Conservation (phyloP, 177 flowering plant genomes). For the Telopea speciosissima region DNA sequence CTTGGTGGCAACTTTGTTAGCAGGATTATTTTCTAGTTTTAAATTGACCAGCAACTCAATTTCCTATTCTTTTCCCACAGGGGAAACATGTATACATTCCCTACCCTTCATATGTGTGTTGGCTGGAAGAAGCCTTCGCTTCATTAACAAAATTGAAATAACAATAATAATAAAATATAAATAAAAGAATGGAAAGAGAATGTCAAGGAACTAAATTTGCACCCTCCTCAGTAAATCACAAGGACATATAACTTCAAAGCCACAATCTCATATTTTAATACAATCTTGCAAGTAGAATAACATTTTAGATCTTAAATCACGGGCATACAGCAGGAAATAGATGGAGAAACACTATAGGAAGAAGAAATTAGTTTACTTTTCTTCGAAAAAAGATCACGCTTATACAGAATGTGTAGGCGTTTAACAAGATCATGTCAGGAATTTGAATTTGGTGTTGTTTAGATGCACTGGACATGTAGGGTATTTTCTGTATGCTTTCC, state of each 20-base stretch:
- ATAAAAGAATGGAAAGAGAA: background rate
- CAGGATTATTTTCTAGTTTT: too few relatives aligned
- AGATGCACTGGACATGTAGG: too few relatives aligned
- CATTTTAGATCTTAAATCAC: background rate
- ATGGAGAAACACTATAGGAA: background rate
- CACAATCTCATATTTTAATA: background rate
- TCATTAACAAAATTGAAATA: too few relatives aligned
- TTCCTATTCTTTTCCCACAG: too few relatives aligned
- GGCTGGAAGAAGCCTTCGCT: too few relatives aligned
- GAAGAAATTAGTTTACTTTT: background rate
- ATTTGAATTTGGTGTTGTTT: too few relatives aligned
- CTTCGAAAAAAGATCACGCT: background rate
- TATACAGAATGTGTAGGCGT: background rate
- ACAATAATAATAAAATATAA: too few relatives aligned
- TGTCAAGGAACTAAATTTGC: background rate
- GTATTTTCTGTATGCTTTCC: too few relatives aligned
- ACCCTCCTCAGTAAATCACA: background rate
- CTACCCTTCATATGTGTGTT: too few relatives aligned
- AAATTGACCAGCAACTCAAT: too few relatives aligned
- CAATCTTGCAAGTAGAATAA: slow-evolving; percentile 1
- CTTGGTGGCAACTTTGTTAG: background rate
- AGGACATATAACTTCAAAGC: background rate
- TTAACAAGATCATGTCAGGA: too few relatives aligned
- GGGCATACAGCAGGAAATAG: background rate
- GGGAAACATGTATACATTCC: too few relatives aligned